Percentiles rank a stretch among this genome's conserved stretches.
Conservation (phyloP, 1,139 yeast species). For the Geotrichum klebahnii region DNA sequence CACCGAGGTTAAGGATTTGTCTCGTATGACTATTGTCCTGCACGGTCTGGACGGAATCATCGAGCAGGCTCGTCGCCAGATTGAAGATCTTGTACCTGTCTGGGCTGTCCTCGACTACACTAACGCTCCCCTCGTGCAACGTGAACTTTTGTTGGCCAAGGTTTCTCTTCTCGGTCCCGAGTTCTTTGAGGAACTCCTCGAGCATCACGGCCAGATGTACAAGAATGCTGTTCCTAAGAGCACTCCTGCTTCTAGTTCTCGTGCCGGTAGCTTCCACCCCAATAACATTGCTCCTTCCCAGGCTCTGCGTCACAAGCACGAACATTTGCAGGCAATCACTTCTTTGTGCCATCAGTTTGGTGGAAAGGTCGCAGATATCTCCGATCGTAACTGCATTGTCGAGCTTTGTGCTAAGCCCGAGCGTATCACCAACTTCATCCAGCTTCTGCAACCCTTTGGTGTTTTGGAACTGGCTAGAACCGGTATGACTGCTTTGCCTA, state of each 20-base stretch:
- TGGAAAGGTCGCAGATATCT: conserved; percentile 85
- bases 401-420: conserved; percentile 93
- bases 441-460: conserved; percentile 91
- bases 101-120: conserved; percentile 96
- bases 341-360: conserved; percentile 82
- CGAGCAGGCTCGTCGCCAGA: conserved; percentile 98
- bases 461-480: conserved; percentile 93
- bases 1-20: conserved; percentile 91
- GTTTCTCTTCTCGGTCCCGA: conserved; percentile 93
- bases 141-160: conserved; percentile 88
- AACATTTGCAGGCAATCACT: conserved; percentile 79
- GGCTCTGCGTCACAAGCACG: conserved; percentile 89
- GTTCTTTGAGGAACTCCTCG: conserved; percentile 89
- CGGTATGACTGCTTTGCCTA: conserved; percentile 97
- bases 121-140: conserved; percentile 79
- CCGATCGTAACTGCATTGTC: conserved; percentile 89
- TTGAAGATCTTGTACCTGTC: conserved; percentile 95
- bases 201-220: conserved; percentile 64
- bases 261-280: conserved; percentile 57
- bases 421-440: conserved; percentile 79
- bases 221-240: conserved; percentile 29
- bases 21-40: conserved; percentile 93
- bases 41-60: conserved; percentile 94
- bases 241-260: conserved; percentile 26
- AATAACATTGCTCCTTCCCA: conserved; percentile 85